Base-by-base conservation (phyloP, 495 filamentous ascomycete genomes). In the Aspergillus avenaceus region DNA sequence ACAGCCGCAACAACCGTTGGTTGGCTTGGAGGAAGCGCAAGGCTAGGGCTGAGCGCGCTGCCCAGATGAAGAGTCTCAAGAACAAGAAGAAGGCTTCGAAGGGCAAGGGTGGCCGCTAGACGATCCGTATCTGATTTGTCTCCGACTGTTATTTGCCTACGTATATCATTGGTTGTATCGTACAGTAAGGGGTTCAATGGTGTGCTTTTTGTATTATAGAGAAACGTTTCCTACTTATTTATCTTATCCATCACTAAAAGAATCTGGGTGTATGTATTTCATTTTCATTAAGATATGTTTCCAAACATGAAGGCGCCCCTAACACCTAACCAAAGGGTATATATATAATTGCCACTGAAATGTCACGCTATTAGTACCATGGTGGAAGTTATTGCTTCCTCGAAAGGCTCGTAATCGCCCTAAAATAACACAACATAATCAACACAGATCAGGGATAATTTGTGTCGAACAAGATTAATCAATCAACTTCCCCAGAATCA, bases 401-500 rank as follows among this genome's bases (percentile, higher is more conserved):
- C n/a, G n/a, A n/a, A n/a, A n/a, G n/a, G n/a, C n/a, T n/a, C n/a
- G n/a, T n/a, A n/a, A n/a, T n/a, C n/a, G n/a, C n/a, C n/a, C n/a
- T n/a, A n/a, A n/a, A n/a, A 8, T 38, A 21, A 38, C 2, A 6
- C 34, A 38, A 8, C n/a, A n/a, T 3, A 38, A 38, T 2, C 16
- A 21, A 7, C 11, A 18, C 8, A 38, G 16, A 38, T 21, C 16
- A 38, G 34, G 21, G 34, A 11, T 21, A n/a, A 38, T 38, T 14
- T 38, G 14, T 1, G n/a, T 38, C n/a, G 9, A 36, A 22, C 8
- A 64, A 62, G 65, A 77, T 34, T 83, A 79, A 45, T 90, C 86
- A 55, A 88, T 76, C 53, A 96, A 58, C 47, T 80, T 80, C 5
- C 91, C 93, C 45, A 96, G 59, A 53, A 98, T 97, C 52, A 97